Base-by-base conservation (phyloP, 148 eudicot species). In the Selenicereus undatus region DNA sequence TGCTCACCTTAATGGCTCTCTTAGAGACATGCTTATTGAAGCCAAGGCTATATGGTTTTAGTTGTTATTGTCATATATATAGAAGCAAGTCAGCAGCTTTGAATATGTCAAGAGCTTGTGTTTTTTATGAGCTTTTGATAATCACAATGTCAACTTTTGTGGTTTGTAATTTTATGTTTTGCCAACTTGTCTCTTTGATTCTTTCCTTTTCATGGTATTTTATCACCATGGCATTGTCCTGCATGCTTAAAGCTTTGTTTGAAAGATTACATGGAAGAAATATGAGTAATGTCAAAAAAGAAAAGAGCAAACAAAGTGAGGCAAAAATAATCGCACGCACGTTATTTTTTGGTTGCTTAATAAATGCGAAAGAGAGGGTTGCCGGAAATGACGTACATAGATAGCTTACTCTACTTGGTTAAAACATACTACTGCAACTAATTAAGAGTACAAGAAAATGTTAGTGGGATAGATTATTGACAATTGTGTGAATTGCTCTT, bases 31-130 rank as follows among this genome's bases (percentile, higher is more conserved):
- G 80, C 82, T 85, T 35, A 75, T 85, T 58, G 77, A 82, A 74
- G 87, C 84, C 0, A 85, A 85, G 22, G 87, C 84, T 75, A 85
- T 85, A 12, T 85, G 84, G 87, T 79, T 85, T 71, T 85, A 79
- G 77, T n/a, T 11, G 22, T n/a, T 12, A 29, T 22, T 24, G 18
- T 10, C 30, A 20, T 66, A 32, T 68, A 14, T 62, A 43, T 6
- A 10, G 43, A 39, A 35, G 16, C 42, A 10, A 11, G 52, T 35
- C 3, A 26, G 6, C 5, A 36, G 52, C 3, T 18, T 74, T 58
- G n/a, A 9, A 22, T 21, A 11, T 70, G 27, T 78, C 85, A 65
- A 82, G 62, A 74, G 85, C 85, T 82, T 74, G 62, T 82, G 75
- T 43, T 82, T 81, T 82, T 48, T 64, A 68, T 74, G 74, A 82